These are phyloP conservation scores for Escallonia herrerae DNA, from an alignment of 129 eudicot species.

Conservation along the genomic window DNA sequence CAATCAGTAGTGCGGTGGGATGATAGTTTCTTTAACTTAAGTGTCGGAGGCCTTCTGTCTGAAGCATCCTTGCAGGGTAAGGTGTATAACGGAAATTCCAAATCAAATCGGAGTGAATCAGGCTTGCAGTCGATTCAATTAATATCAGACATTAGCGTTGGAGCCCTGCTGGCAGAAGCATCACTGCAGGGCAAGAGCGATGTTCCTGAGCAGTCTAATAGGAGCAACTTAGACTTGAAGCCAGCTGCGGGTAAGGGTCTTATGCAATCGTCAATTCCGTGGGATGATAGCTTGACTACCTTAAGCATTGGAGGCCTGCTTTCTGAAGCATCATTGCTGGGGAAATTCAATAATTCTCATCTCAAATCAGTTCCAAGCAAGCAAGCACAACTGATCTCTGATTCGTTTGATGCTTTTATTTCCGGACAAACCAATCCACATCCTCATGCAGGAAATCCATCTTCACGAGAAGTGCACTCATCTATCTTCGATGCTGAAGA, in stretches of 20 bases:
- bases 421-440: constrained; percentile 24
- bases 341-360: constrained; percentile 29
- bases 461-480: constrained; percentile 27
- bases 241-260: constrained; percentile 4
- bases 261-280: constrained; percentile 27
- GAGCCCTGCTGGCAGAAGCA: constrained; percentile 59
- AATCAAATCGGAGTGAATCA: constrained; percentile 10
- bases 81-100: constrained; percentile 12
- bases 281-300: constrained; percentile 49
- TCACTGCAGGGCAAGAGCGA: constrained; percentile 46
- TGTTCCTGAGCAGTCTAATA: constrained; percentile 18
- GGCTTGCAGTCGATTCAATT: constrained; percentile 17
- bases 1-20: constrained; percentile 33
- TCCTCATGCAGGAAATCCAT: constrained; percentile 24
- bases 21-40: constrained; percentile 47
- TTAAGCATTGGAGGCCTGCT: constrained; percentile 79
- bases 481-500: constrained; percentile 93
- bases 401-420: constrained; percentile 42
- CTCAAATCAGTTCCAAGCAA: constrained; percentile 22
- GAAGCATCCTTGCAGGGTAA: constrained; percentile 34
- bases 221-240: constrained; percentile 13
- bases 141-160: constrained; percentile 43
- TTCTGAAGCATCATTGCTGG: constrained; percentile 77
- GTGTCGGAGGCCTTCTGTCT: constrained; percentile 59
- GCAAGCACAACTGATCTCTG: constrained; percentile 19